Conservation (phyloP, 306 rosid genomes). For the Fragaria ananassa region DNA sequence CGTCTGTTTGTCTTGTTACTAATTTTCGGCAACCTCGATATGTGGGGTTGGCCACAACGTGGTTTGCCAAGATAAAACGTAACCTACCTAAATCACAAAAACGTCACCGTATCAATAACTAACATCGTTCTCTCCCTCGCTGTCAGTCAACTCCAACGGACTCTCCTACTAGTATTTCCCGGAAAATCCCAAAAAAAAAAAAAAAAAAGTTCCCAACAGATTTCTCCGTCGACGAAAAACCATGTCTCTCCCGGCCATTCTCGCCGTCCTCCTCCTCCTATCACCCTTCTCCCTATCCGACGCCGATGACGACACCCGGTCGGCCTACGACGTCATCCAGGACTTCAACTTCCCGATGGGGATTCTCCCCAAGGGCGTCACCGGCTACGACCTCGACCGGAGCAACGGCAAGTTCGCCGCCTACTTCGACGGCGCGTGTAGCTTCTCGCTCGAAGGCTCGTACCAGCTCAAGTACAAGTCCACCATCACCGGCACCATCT, state of each 20-base stretch:
- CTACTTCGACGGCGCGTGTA: conserved; percentile 52
- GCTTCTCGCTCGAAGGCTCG: conserved; percentile 71
- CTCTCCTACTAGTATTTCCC: background rate
- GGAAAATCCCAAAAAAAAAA: background rate
- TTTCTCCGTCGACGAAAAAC: background rate
- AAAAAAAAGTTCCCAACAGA: background rate
- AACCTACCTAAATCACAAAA: no score
- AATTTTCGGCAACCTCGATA: background rate
- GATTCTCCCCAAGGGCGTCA: conserved; percentile 61
- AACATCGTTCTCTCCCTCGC: background rate
- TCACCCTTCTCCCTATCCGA: background rate
- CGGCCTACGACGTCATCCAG: conserved; percentile 57
- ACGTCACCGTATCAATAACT: background rate
- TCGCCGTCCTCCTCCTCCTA: conserved; percentile 21
- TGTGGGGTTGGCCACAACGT: background rate
- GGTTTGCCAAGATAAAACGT: background rate
- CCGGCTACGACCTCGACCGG: conserved; percentile 46
- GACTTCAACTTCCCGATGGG: conserved; percentile 62
- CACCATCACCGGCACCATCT: conserved; percentile 54
- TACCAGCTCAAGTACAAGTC: conserved; percentile 61
- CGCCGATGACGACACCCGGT: background rate
- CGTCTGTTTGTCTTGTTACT: no score
- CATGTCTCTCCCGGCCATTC: conserved; percentile 31
- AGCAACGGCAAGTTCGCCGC: conserved; percentile 51
- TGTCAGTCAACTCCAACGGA: background rate